phyloP scores from a whole-genome alignment of 331 rosid species.

The Dryas integrifolia region DNA sequence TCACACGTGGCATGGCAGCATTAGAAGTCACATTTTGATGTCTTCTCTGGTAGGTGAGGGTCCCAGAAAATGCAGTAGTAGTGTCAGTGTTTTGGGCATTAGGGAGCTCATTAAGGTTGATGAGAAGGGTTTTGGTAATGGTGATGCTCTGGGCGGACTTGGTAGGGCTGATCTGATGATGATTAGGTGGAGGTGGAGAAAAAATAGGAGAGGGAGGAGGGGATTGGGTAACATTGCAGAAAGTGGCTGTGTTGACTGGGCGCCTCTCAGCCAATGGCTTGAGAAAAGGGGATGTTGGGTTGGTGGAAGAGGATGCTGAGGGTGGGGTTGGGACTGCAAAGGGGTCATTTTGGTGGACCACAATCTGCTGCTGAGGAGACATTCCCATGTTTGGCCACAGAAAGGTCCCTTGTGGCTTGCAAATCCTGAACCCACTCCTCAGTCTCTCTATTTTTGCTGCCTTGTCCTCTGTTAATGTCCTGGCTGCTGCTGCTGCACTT shows the following conservation, averaged over 20 bases:
- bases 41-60: constrained; percentile 33
- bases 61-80: constrained; percentile 16
- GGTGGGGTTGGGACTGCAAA: constrained; percentile 58
- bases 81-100: constrained; percentile 26
- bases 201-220: constrained; percentile 29
- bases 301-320: constrained; percentile 54
- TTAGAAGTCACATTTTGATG: neutral
- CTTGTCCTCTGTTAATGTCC: constrained; percentile 42
- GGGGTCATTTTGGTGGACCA: constrained; percentile 34
- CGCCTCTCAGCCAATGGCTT: constrained; percentile 73
- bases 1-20: constrained; percentile 26
- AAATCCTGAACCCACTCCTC: constrained; percentile 78
- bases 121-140: constrained; percentile 20
- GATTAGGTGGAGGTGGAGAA: constrained; percentile 22
- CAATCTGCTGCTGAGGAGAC: constrained; percentile 42
- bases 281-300: constrained; percentile 49
- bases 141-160: constrained; percentile 22
- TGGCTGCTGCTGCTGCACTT: constrained; percentile 3
- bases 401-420: constrained; percentile 70
- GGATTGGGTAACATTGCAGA: constrained; percentile 37
- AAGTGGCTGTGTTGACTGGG: constrained; percentile 44
- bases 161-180: constrained; percentile 7
- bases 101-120: constrained; percentile 70
- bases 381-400: constrained; percentile 55
- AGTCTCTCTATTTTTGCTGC: constrained; percentile 62